Base-by-base conservation (phyloP, 805 yeast genomes). In the Saccharomyces jurei region DNA sequence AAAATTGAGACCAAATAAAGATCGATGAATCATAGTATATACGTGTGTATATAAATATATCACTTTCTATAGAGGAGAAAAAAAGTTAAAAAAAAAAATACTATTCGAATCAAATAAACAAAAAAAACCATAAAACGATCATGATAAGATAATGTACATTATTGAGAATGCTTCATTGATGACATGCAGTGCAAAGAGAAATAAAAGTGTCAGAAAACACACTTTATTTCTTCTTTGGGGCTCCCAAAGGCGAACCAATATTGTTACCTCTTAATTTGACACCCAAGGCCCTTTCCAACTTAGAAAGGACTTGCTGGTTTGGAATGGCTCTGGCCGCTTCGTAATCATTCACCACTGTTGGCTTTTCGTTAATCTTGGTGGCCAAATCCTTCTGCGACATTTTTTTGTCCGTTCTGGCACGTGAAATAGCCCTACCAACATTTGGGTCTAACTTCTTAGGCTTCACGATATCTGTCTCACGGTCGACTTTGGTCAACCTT, bases 291-390 rank as follows among this genome's bases (percentile, higher is more conserved):
- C 97, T 82, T 77, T 94, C 98, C 71, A 94, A 75, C 77, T 94
- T 94, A 53, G 86, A 91, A 66, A 94, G 80, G 52, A 94, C 74
- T 74, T 91, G 98, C 77, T 94, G 99, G 77, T 89, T 91, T 55
- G 99, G 99, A 61, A 87, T 82, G 48, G 96, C 99, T 70, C 96
- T 84, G 56, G 96, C 97, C 54, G 96, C 88, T 77, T 94, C 99
- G 73, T 94, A 94, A 69, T 94, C 99, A 73, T 89, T 91, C 68
- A 94, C 84, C 57, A 94, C 87, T 62, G 85, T 89, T 58, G 97
- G 97, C 78, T 94, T 94, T 76, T 94, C 99, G 71, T 91, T 92
- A 68, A 92, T 81, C 71, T 86, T 87, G 54, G 96, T 89, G 64
- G 99, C 99, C 66, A 94, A 80, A 65, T 94, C 99, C 80, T 94